Percentiles rank a stretch among this genome's conserved stretches.
Conservation (phyloP, 192 early-diverging fungal genomes). For the Pilaira anomala region DNA sequence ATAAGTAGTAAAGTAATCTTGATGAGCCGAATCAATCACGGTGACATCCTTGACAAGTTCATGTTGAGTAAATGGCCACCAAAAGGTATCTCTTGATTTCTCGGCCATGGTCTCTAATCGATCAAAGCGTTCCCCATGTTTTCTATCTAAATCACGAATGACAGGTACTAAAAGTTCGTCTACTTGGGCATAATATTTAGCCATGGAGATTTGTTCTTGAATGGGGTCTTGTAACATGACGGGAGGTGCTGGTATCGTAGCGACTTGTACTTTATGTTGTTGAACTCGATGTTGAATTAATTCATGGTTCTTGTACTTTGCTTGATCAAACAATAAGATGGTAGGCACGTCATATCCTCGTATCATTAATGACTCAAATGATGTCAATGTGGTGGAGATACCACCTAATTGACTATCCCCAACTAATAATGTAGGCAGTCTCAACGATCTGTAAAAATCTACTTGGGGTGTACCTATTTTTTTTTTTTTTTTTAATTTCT, state of each 20-base stretch:
- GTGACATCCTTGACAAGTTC: constrained; percentile 50
- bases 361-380: constrained; percentile 66
- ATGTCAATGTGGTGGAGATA: constrained; percentile 75
- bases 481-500: not conserved
- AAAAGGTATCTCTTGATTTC: constrained; percentile 49
- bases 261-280: constrained; percentile 26
- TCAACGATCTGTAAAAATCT: constrained; percentile 64
- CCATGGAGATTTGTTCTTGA: constrained; percentile 51
- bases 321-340: constrained; percentile 64
- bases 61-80: constrained; percentile 88
- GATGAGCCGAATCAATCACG: constrained; percentile 73
- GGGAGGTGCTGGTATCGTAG: constrained; percentile 49
- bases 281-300: constrained; percentile 39
- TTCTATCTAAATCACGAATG: constrained; percentile 42
- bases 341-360: constrained; percentile 69
- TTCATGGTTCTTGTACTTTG: constrained; percentile 56
- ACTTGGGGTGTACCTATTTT: constrained; percentile 60
- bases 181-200: constrained; percentile 53
- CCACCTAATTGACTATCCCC: constrained; percentile 80
- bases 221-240: constrained; percentile 33
- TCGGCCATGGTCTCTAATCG: constrained; percentile 52
- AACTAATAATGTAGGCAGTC: constrained; percentile 66
- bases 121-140: constrained; percentile 53
- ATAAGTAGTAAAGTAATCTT: constrained; percentile 61
- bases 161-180: constrained; percentile 45